Conservation (phyloP, 106 monocot species). For the Dioscorea dumetorum region DNA sequence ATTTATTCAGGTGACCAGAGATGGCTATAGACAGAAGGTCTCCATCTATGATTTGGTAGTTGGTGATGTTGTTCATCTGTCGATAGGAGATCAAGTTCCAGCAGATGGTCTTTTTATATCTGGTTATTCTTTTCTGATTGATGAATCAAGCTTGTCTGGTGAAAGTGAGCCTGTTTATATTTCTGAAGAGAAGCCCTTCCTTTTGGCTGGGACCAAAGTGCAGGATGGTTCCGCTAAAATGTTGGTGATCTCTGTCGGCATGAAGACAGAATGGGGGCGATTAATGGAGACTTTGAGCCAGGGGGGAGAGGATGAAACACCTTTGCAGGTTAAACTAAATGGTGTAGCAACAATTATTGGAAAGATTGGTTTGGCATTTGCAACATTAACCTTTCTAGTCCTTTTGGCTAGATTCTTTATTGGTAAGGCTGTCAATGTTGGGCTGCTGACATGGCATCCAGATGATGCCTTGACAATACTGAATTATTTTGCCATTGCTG, state of each 20-base stretch:
- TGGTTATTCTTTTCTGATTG: slow-evolving; percentile 75
- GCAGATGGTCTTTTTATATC: slow-evolving; percentile 87
- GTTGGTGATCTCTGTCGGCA: slow-evolving; percentile 89
- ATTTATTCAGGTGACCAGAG: slow-evolving; percentile 76
- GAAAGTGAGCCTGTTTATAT: slow-evolving; percentile 78
- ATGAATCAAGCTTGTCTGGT: slow-evolving; percentile 91
- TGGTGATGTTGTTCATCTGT: slow-evolving; percentile 85
- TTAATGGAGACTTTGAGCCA: slow-evolving; percentile 89
- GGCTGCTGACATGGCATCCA: slow-evolving; percentile 49
- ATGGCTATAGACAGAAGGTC: slow-evolving; percentile 72
- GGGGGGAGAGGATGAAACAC: slow-evolving; percentile 91
- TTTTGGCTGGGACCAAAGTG: slow-evolving; percentile 87
- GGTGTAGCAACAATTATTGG: slow-evolving; percentile 97
- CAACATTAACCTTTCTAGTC: slow-evolving; percentile 69
- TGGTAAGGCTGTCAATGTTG: slow-evolving; percentile 30
- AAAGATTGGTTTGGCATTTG: slow-evolving; percentile 85
- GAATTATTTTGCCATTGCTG: slow-evolving; percentile 79
- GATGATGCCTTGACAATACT: slow-evolving; percentile 63
- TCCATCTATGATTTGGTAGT: slow-evolving; percentile 88
- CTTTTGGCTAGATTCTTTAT: slow-evolving; percentile 52
- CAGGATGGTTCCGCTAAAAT: slow-evolving; percentile 93
- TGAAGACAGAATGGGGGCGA: slow-evolving; percentile 93
- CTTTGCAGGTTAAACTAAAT: slow-evolving; percentile 93
- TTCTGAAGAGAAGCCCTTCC: slow-evolving; percentile 63
- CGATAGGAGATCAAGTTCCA: slow-evolving; percentile 89